A percentile compares a stretch with the other conserved stretches of the same genome.
Conservation (phyloP, 768 basidiomycete species). For the Lactarius quietus region DNA sequence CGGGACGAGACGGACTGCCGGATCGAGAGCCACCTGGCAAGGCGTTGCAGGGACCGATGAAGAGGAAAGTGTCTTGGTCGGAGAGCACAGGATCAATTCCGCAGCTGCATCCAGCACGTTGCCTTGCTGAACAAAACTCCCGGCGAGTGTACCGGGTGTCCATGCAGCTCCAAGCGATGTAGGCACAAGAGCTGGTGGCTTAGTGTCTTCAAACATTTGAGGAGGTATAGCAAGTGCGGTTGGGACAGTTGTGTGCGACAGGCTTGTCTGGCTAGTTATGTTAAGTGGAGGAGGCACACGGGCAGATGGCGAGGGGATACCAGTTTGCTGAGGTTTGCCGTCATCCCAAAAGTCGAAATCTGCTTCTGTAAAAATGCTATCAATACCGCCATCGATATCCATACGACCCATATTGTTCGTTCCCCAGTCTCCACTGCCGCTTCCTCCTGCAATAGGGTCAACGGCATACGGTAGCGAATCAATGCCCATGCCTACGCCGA, state of each 20-base stretch:
- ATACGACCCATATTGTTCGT: constrained; percentile 29
- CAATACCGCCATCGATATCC: constrained; percentile 32
- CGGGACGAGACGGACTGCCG: constrained; percentile 29
- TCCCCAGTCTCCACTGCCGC: constrained; percentile 28
- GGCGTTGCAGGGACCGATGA: constrained; percentile 20
- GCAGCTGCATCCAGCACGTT: constrained; percentile 33
- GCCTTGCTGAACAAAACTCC: constrained; percentile 19
- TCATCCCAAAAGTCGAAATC: constrained; percentile 85
- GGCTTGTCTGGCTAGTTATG: constrained; percentile 17
- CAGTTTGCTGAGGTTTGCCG: constrained; percentile 39
- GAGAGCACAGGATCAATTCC: constrained; percentile 49
- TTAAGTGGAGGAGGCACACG: constrained; percentile 27
- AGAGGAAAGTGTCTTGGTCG: constrained; percentile 46
- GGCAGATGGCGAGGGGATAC: constrained; percentile 26
- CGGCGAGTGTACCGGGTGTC: constrained; percentile 29
- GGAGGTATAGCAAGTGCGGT: constrained; percentile 37
- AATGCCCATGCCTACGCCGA: constrained; percentile 36
- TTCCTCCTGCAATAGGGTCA: constrained; percentile 35
- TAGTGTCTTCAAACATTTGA: constrained; percentile 31
- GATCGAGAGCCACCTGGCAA: constrained; percentile 9
- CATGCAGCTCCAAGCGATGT: constrained; percentile 34
- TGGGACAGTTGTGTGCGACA: constrained; percentile 35
- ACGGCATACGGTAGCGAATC: constrained; percentile 47
- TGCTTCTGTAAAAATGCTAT: constrained; percentile 67
- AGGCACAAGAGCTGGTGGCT: constrained; percentile 30